Conservation (phyloP, 805 yeast species). For the Peterozyma xylosa region DNA sequence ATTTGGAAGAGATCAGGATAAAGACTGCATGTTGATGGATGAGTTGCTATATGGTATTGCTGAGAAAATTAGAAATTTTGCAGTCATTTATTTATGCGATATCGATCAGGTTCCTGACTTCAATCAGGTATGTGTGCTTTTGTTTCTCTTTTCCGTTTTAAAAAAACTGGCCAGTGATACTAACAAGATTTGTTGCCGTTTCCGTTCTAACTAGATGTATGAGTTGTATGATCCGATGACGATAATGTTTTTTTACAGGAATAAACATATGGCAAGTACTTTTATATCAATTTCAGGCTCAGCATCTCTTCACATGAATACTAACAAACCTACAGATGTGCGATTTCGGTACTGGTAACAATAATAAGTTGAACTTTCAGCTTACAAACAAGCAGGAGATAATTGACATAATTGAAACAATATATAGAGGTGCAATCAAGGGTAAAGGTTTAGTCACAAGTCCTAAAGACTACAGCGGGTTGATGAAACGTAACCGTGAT, state of each 20-base stretch:
- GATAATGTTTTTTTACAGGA: conserved; percentile 87
- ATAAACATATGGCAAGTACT: conserved; percentile 65
- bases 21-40: conserved; percentile 86
- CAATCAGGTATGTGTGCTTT: conserved; percentile 35
- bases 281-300: background rate
- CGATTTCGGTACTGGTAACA: conserved; percentile 97
- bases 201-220: conserved; percentile 52
- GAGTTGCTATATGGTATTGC: conserved; percentile 74
- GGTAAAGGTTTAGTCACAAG: conserved; percentile 88
- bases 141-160: background rate
- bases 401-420: conserved; percentile 84
- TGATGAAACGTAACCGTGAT: conserved; percentile 10
- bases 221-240: conserved; percentile 87
- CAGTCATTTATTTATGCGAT: conserved; percentile 82
- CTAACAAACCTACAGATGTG: conserved; percentile 43
- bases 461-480: conserved; percentile 60
- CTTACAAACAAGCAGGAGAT: conserved; percentile 77
- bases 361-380: conserved; percentile 84
- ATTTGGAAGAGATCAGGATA: conserved; percentile 74
- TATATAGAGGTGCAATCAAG: conserved; percentile 85
- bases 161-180: background rate
- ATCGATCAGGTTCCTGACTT: conserved; percentile 87
- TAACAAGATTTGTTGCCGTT: background rate
- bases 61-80: conserved; percentile 81
- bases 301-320: background rate